A percentile compares a stretch with the other conserved stretches of the same genome.
These are phyloP conservation scores for Chenopodium formosanum DNA, from an alignment of 148 eudicot genomes.

Conservation along the genomic window DNA sequence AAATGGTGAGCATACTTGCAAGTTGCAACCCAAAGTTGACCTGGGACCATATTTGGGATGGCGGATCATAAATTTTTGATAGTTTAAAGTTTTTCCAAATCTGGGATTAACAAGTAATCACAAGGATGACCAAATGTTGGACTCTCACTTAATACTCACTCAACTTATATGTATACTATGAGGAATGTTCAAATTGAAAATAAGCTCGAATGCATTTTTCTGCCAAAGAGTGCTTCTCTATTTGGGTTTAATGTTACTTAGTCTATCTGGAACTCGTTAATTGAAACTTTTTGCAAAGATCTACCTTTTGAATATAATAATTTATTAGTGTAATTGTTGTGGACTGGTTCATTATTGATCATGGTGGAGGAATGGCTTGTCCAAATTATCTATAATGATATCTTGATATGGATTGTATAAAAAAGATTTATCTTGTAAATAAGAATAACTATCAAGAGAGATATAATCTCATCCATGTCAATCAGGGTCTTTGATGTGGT, in stretches of 20 bases:
- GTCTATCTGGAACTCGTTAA: neutral
- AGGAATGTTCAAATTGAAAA: neutral
- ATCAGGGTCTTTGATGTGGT: neutral
- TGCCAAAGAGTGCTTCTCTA: no score
- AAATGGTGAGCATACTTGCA: no score
- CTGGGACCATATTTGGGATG: neutral
- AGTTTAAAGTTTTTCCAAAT: neutral
- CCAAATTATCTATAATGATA: neutral
- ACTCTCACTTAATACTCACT: neutral
- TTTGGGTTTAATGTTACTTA: neutral
- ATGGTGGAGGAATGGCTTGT: neutral
- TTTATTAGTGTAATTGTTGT: no score
- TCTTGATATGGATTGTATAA: neutral
- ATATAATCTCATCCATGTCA: neutral
- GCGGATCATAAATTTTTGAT: neutral
- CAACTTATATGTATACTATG: neutral
- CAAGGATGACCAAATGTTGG: neutral
- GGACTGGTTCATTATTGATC: neutral
- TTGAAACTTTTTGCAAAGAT: neutral
- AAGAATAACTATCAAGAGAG: neutral
- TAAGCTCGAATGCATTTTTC: neutral
- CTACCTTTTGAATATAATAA: no score
- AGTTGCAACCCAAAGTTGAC: neutral
- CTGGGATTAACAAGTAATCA: neutral
- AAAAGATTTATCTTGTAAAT: neutral